Percentiles rank a stretch among this genome's conserved stretches.
phyloP scores from a whole-genome alignment of 2,329 filamentous ascomycete species.

The Tolypocladium album region DNA sequence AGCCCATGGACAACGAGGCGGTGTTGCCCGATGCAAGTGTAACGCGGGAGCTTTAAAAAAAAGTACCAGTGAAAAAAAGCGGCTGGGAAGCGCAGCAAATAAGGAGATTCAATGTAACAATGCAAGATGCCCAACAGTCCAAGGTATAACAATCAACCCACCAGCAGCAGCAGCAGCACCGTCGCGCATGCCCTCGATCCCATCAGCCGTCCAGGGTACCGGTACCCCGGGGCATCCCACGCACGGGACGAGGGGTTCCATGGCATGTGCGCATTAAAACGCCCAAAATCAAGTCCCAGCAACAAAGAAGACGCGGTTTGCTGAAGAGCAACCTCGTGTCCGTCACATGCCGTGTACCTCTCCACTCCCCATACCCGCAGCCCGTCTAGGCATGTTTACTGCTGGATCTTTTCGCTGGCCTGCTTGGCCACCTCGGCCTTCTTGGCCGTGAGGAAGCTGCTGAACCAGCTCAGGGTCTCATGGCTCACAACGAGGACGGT shows the following conservation, averaged over 20 bases:
- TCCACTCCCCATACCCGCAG: not conserved
- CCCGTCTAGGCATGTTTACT: slow-evolving; percentile 13
- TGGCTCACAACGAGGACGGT: slow-evolving; percentile 57
- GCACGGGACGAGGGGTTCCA: not conserved
- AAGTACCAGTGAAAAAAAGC: not conserved
- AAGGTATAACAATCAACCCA: slow-evolving; percentile 1
- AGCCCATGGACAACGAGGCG: not conserved
- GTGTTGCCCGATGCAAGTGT: not conserved
- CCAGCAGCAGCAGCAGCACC: not conserved
- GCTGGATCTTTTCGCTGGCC: slow-evolving; percentile 39
- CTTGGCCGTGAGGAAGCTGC: slow-evolving; percentile 46
- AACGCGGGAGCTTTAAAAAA: not conserved
- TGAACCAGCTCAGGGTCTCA: slow-evolving; percentile 53
- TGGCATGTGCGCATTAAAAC: not conserved
- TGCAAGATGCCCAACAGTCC: not conserved
- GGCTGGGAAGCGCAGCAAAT: not conserved
- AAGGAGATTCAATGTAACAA: not conserved
- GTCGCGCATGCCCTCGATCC: not conserved
- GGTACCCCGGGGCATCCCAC: not conserved
- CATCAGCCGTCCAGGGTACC: not conserved
- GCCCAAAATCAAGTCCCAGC: not conserved
- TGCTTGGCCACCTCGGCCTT: slow-evolving; percentile 50
- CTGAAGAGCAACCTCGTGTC: not conserved
- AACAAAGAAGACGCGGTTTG: not conserved
- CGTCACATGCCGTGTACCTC: not conserved